These are phyloP conservation scores for Fusarium sp. DNA, from an alignment of 2,329 filamentous ascomycete species.

Conservation along the genomic window DNA sequence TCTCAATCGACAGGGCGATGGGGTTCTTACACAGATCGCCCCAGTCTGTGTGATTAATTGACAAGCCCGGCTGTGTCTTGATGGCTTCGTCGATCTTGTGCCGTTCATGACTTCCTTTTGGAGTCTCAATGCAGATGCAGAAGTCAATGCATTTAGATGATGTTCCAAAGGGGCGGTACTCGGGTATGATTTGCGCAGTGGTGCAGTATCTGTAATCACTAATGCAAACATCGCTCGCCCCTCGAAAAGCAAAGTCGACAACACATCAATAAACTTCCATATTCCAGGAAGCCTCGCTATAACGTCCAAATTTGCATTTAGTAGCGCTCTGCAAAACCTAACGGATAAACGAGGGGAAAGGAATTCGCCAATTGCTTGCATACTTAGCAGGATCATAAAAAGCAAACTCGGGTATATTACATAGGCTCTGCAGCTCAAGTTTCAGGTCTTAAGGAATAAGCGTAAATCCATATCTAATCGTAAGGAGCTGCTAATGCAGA, in stretches of 20 bases:
- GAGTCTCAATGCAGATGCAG: neutral
- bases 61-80: neutral
- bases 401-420: neutral
- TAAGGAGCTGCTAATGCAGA: neutral
- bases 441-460: neutral
- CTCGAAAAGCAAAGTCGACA: neutral
- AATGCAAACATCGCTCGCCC: neutral
- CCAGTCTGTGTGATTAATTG: conserved; percentile 1
- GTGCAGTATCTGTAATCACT: neutral
- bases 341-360: neutral
- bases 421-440: neutral
- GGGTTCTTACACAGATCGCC: conserved; percentile 1
- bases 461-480: neutral
- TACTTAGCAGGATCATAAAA: neutral
- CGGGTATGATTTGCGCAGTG: neutral
- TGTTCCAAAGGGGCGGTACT: neutral
- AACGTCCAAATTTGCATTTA: neutral
- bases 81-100: neutral
- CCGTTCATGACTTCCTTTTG: neutral
- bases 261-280: neutral
- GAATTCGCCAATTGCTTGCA: neutral
- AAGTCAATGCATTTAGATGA: neutral
- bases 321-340: neutral
- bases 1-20: neutral
- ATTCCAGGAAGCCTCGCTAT: neutral